Evolutionary conservation across 441 rosid genomes (phyloP).

Genomic region (Raphanus hybrid): DNA sequence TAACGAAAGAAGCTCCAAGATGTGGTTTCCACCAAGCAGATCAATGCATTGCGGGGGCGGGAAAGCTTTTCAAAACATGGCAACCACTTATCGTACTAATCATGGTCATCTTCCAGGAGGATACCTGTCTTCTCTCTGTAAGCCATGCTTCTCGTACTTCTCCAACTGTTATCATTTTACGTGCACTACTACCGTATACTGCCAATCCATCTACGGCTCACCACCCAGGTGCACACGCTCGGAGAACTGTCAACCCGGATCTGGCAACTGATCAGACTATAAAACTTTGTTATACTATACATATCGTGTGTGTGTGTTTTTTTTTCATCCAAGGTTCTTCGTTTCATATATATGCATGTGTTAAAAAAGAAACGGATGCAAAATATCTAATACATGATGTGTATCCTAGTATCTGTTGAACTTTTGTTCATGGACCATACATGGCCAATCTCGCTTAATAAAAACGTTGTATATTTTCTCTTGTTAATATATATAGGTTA

Average conservation of each 20-base stretch:
- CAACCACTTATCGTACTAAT: neutral
- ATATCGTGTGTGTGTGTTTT: too few relatives aligned
- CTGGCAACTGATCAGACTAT: too few relatives aligned
- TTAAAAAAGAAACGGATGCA: too few relatives aligned
- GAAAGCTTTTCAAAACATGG: neutral
- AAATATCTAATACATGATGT: too few relatives aligned
- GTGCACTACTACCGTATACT: neutral
- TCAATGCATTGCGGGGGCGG: neutral
- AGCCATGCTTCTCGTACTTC: neutral
- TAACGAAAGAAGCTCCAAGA: neutral
- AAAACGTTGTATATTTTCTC: too few relatives aligned
- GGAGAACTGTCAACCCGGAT: neutral
- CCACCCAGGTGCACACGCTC: neutral
- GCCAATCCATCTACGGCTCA: neutral
- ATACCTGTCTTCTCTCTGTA: constrained; percentile 6
- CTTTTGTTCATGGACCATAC: too few relatives aligned
- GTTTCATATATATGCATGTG: too few relatives aligned
- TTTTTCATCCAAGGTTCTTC: too few relatives aligned
- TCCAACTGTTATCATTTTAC: neutral
- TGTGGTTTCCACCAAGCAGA: neutral
- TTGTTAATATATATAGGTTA: too few relatives aligned
- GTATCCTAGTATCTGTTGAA: too few relatives aligned
- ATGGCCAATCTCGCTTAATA: neutral
- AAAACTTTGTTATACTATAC: too few relatives aligned
- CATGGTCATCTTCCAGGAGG: neutral